Evolutionary conservation across 805 yeast species (phyloP).

Genomic region (Metschnikowia lachancei): DNA sequence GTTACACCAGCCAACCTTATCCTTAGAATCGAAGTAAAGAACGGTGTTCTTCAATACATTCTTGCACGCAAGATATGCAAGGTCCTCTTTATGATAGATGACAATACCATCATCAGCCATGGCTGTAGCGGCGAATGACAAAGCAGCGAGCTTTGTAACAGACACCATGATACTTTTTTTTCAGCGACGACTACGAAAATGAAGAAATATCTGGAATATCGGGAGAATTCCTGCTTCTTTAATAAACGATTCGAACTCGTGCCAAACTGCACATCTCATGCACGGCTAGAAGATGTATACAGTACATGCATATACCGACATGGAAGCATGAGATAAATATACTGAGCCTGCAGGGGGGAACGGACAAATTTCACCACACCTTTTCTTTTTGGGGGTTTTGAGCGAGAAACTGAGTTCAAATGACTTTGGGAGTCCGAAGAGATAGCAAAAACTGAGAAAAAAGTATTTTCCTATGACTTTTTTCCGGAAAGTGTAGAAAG

Average conservation of each 20-base stretch:
- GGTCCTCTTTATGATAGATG: constrained; percentile 25
- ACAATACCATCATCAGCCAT: constrained; percentile 20
- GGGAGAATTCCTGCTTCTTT: neutral
- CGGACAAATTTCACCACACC: too few species aligned
- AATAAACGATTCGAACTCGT: neutral
- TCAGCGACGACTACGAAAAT: neutral
- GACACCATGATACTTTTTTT: constrained; percentile 14
- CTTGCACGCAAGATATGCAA: constrained; percentile 30
- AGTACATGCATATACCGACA: neutral
- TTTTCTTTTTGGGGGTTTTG: neutral
- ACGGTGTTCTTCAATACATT: constrained; percentile 26
- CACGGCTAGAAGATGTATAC: neutral
- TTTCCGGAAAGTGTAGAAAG: neutral
- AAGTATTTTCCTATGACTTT: too few species aligned
- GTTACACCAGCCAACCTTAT: constrained; percentile 33
- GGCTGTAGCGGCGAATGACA: constrained; percentile 16
- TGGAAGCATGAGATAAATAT: constrained; percentile 8
- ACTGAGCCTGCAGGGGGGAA: neutral
- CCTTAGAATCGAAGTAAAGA: constrained; percentile 24
- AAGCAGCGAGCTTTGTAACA: constrained; percentile 11
- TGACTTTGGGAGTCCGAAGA: too few species aligned
- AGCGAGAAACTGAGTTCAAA: too few species aligned
- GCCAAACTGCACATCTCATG: constrained; percentile 1
- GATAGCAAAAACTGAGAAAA: too few species aligned
- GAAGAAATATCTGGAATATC: neutral